phyloP scores from a whole-genome alignment of 306 rosid genomes.

The Trifolium dubium region DNA sequence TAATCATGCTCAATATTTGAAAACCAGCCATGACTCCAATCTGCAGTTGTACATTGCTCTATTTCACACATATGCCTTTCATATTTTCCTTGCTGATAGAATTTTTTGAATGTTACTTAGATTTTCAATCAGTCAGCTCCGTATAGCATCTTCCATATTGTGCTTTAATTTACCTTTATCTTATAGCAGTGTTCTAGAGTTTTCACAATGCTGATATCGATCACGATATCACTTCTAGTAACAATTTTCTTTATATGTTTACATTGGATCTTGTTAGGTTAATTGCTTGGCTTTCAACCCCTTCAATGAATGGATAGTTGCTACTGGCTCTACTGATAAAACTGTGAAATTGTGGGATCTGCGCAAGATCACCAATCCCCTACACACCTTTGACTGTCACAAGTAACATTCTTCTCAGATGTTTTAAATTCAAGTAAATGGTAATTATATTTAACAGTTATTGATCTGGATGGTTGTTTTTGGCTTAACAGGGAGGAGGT shows the following conservation, averaged over 20 bases:
- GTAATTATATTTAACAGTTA: neutral
- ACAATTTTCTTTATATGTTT: neutral
- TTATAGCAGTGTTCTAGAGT: constrained; percentile 3
- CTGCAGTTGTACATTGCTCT: neutral
- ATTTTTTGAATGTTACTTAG: neutral
- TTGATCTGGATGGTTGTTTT: constrained; percentile 38
- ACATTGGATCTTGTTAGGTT: constrained; percentile 56
- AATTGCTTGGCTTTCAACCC: constrained; percentile 99
- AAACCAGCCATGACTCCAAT: constrained; percentile 1
- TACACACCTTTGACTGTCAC: constrained; percentile 93
- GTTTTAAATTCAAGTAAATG: constrained; percentile 28
- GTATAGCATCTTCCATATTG: constrained; percentile 25
- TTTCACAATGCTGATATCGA: constrained; percentile 1
- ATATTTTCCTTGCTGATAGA: constrained; percentile 13
- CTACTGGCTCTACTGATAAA: constrained; percentile 98
- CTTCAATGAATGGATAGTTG: constrained; percentile 96
- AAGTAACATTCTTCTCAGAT: constrained; percentile 60
- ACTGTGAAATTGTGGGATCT: constrained; percentile 94
- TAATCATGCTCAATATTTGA: neutral
- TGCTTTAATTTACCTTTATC: constrained; percentile 27
- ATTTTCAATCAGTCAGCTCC: constrained; percentile 17
- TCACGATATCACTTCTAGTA: constrained; percentile 26
- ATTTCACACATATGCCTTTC: constrained; percentile 13
- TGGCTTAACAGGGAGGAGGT: constrained; percentile 81
- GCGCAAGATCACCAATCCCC: constrained; percentile 74